Percentiles rank a stretch among this genome's conserved stretches.
Conservation (phyloP, 306 rosid species). For the Ormosia semicastrata region DNA sequence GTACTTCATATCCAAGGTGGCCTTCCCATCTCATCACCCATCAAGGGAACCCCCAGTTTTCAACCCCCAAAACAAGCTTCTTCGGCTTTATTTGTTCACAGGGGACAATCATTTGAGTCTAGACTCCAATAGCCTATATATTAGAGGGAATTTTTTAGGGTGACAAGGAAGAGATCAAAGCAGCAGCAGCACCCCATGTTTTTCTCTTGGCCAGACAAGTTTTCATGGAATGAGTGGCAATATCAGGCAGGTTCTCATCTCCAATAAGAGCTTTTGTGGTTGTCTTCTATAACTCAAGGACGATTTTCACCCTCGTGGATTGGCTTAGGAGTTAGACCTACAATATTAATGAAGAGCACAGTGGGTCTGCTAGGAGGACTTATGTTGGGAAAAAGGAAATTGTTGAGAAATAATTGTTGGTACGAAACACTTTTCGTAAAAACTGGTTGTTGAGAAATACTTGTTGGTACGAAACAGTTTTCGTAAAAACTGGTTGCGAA, state of each 20-base stretch:
- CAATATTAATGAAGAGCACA: slow-evolving; percentile 34
- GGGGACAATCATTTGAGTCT: slow-evolving; percentile 67
- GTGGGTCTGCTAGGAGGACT: slow-evolving; percentile 55
- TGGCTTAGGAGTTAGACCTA: slow-evolving; percentile 77
- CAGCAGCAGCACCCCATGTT: slow-evolving; percentile 89
- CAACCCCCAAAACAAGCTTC: slow-evolving; percentile 48
- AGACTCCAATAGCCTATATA: slow-evolving; percentile 70
- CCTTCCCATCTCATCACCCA: slow-evolving; percentile 54
- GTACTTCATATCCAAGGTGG: slow-evolving; percentile 59
- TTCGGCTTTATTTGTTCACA: slow-evolving; percentile 45
- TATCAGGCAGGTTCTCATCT: slow-evolving; percentile 46
- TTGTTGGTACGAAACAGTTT: too few species aligned
- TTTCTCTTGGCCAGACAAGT: slow-evolving; percentile 80
- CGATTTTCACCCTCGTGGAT: slow-evolving; percentile 67
- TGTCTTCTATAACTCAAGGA: slow-evolving; percentile 64
- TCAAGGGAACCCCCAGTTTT: slow-evolving; percentile 44
- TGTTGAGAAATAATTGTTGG: too few species aligned
- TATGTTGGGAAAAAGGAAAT: too few species aligned
- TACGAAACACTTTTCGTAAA: too few species aligned
- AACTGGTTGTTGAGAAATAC: too few species aligned
- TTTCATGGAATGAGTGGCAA: slow-evolving; percentile 83
- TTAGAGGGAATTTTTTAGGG: slow-evolving; percentile 67
- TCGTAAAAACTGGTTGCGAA: too few species aligned
- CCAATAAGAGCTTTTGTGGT: slow-evolving; percentile 88
- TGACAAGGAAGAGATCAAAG: slow-evolving; percentile 77